Percentiles rank a stretch among this genome's conserved stretches.
These are phyloP conservation scores for Coemansia sp. DNA, from an alignment of 192 early-diverging fungal genomes.

Conservation along the genomic window DNA sequence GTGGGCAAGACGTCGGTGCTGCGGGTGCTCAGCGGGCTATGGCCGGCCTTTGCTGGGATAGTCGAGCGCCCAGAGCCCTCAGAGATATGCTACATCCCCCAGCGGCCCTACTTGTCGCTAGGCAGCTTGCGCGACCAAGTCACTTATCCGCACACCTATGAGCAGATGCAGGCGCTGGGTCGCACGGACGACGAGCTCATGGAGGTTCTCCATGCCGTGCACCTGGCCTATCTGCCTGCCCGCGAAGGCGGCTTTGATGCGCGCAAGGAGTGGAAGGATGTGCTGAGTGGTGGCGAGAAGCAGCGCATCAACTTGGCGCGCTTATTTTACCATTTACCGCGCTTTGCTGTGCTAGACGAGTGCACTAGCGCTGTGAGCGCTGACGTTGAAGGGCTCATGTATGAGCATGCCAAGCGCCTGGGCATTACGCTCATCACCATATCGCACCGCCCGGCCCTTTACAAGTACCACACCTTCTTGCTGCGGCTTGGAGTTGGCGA, in stretches of 20 bases:
- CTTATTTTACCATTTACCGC: constrained; percentile 93
- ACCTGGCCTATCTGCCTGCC: constrained; percentile 77
- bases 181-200: constrained; percentile 82
- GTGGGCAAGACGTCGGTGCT: constrained; percentile 90
- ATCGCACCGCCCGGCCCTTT: constrained; percentile 89
- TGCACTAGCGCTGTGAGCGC: constrained; percentile 85
- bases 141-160: constrained; percentile 92
- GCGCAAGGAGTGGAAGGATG: constrained; percentile 89
- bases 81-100: constrained; percentile 96
- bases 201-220: constrained; percentile 79
- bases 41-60: constrained; percentile 86
- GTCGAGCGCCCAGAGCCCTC: constrained; percentile 70
- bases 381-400: constrained; percentile 93
- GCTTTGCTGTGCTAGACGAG: constrained; percentile 95
- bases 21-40: constrained; percentile 93
- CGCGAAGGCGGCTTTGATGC: constrained; percentile 86
- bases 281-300: constrained; percentile 94
- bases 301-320: constrained; percentile 93
- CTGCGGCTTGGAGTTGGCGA: constrained; percentile 70
- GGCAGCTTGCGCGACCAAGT: constrained; percentile 95
- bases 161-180: constrained; percentile 75
- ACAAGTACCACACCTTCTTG: constrained; percentile 95
- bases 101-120: constrained; percentile 90
- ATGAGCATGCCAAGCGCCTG: constrained; percentile 73
- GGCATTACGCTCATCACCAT: constrained; percentile 93